Conservation (phyloP, 2,329 filamentous ascomycete genomes). For the Amylocarpus encephaloides region DNA sequence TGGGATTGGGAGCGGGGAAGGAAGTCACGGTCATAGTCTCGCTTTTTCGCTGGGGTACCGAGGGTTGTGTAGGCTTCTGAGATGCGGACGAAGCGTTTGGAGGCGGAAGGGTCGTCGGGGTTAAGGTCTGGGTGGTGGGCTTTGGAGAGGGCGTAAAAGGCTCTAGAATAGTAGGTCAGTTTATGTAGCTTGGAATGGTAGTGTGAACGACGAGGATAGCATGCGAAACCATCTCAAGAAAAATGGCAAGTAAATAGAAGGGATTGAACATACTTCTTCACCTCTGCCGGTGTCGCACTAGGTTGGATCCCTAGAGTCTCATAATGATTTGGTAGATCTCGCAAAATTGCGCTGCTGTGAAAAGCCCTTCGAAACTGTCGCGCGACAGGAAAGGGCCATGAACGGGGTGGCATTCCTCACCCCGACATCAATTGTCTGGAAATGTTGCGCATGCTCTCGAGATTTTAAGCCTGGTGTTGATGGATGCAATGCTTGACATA, state of each 20-base stretch:
- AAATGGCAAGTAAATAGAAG: too few species aligned
- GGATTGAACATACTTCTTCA: constrained; percentile 63
- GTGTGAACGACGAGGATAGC: too few species aligned
- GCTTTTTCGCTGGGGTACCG: constrained; percentile 65
- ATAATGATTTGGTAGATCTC: constrained; percentile 60
- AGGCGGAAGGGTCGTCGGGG: constrained; percentile 64
- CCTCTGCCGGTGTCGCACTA: constrained; percentile 65
- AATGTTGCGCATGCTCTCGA: neutral
- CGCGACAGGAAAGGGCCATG: constrained; percentile 18
- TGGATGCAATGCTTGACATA: neutral
- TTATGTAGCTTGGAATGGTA: neutral
- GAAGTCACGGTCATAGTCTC: constrained; percentile 72
- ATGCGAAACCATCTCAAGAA: too few species aligned
- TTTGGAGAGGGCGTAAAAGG: constrained; percentile 90
- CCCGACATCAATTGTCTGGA: constrained; percentile 31
- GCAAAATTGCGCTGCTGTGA: constrained; percentile 37
- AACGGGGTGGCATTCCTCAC: constrained; percentile 59
- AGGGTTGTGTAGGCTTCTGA: constrained; percentile 79
- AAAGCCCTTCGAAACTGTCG: constrained; percentile 32
- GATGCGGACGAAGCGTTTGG: constrained; percentile 73
- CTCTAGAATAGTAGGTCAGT: constrained; percentile 36
- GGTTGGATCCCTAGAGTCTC: constrained; percentile 68
- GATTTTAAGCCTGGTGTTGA: neutral
- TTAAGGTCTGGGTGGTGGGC: constrained; percentile 89
- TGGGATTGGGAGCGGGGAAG: constrained; percentile 30